Base-by-base conservation (phyloP, 139 green algal species). In the Zygnema circumcarinatum region DNA sequence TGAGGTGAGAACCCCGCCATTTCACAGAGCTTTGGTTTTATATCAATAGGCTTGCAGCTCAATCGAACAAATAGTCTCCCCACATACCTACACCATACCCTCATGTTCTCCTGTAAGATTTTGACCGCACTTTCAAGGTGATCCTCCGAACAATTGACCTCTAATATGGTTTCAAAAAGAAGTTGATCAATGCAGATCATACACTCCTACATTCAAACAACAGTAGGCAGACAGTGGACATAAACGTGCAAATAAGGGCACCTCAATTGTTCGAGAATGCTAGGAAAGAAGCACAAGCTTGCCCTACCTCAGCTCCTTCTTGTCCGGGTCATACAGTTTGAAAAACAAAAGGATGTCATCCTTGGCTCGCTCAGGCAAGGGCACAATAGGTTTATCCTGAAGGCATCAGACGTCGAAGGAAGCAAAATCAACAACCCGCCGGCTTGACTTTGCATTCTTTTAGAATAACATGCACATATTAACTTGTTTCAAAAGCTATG, bases 281-380 rank as follows among this genome's bases (percentile, higher is more conserved):
- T n/a, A n/a, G n/a, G n/a, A n/a, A n/a, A n/a, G n/a, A n/a, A n/a
- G n/a, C n/a, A n/a, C n/a, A n/a, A n/a, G n/a, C n/a, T 33, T 31
- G 36, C 16, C 73, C 53, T 85, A 88, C 82, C 62, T 84, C 29
- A 91, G 73, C 67, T 75, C 41, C 81, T 89, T 53, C 38, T 90
- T 75, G 29, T 92, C 52, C 1, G 91, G 92, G 83, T 97, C 93
- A 72, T 96, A 99, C 33, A 95, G 83, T 94, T 99, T 98, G 90
- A 98, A 90, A 87, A 98, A 98, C 21, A 98, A 88, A 62, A 98
- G 91, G 56, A 97, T 87, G 47, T 92, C 87, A 1, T 84, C 68
- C 47, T 86, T 87, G 39, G 74, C 74, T 1, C 67, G 67, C 69
- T 93, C 87, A 21, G 81, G 88, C 25, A 90, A 39, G 29, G 89